A percentile compares a stretch with the other conserved stretches of the same genome.
Evolutionary conservation across 2,329 filamentous ascomycete species (phyloP).

Genomic region (Thermothelomyces thermophilus): DNA sequence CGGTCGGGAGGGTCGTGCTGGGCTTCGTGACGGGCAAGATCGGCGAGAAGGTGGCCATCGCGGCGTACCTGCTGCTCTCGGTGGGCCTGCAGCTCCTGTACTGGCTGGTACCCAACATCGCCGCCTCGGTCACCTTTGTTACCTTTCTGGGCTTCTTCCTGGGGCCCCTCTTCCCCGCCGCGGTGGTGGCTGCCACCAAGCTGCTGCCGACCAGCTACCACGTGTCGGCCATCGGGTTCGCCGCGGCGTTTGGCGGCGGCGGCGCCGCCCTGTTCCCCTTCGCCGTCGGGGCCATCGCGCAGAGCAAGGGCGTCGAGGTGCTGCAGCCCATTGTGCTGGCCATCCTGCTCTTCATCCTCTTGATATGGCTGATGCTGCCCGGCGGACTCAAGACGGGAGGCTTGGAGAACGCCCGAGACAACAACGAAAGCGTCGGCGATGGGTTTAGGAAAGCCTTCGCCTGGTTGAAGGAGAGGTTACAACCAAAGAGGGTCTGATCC

Average conservation of each 20-base stretch:
- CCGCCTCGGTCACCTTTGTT: slow-evolving; percentile 66
- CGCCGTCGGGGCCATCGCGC: slow-evolving; percentile 61
- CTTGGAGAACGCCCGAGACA: slow-evolving; percentile 35
- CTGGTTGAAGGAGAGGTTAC: not conserved
- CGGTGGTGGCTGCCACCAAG: slow-evolving; percentile 66
- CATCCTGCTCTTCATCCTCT: slow-evolving; percentile 39
- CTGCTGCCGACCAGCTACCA: slow-evolving; percentile 67
- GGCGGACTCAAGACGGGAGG: slow-evolving; percentile 35
- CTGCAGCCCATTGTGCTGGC: slow-evolving; percentile 51
- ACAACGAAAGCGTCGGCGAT: slow-evolving; percentile 32
- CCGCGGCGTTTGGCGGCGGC: slow-evolving; percentile 66
- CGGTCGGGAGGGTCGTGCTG: slow-evolving; percentile 62
- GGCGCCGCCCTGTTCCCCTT: slow-evolving; percentile 64
- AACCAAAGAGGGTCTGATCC: slow-evolving; percentile 3
- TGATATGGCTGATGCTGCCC: slow-evolving; percentile 41
- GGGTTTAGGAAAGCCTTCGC: slow-evolving; percentile 21
- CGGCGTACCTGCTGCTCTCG: slow-evolving; percentile 56
- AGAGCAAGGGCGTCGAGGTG: slow-evolving; percentile 48
- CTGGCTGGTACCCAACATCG: slow-evolving; percentile 74
- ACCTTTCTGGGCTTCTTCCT: slow-evolving; percentile 71
- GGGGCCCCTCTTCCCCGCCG: slow-evolving; percentile 71
- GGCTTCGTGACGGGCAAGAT: slow-evolving; percentile 70
- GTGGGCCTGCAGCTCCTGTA: slow-evolving; percentile 65
- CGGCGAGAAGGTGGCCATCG: slow-evolving; percentile 62
- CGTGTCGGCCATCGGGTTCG: slow-evolving; percentile 74